Evolutionary conservation across 1,284 basidiomycete genomes (phyloP).

Genomic region (Wallemia hederae): DNA sequence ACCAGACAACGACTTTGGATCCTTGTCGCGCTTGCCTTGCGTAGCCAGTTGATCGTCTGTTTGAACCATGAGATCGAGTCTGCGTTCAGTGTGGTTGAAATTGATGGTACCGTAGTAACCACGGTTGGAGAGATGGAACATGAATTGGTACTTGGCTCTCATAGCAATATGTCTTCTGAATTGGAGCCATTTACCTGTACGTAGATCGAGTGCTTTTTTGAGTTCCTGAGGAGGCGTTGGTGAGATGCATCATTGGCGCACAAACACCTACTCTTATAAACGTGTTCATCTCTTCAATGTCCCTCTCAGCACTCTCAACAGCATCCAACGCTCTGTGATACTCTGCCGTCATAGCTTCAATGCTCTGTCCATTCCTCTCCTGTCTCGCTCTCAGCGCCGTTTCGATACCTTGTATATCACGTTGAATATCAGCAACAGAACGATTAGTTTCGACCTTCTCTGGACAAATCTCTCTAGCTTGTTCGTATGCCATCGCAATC

Average conservation of each 20-base stretch:
- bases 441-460: constrained; percentile 27
- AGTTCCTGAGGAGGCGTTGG: constrained; percentile 22
- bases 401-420: constrained; percentile 31
- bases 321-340: constrained; percentile 30
- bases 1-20: constrained; percentile 47
- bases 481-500: constrained; percentile 8
- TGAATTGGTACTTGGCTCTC: constrained; percentile 55
- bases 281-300: constrained; percentile 28
- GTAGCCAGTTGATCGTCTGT: constrained; percentile 8
- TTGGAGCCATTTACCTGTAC: constrained; percentile 48
- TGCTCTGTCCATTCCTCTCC: constrained; percentile 29
- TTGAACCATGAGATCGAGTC: constrained; percentile 30
- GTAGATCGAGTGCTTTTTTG: constrained; percentile 30
- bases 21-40: constrained; percentile 4
- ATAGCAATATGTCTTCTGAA: constrained; percentile 62
- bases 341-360: constrained; percentile 43
- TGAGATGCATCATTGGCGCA: background rate
- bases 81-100: constrained; percentile 46
- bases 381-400: constrained; percentile 32
- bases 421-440: constrained; percentile 26
- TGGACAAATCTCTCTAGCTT: constrained; percentile 31
- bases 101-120: constrained; percentile 49
- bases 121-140: constrained; percentile 48
- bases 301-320: constrained; percentile 27
- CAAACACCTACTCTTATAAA: constrained; percentile 28